phyloP scores from a whole-genome alignment of 2,329 filamentous ascomycete species.

The Basipetospora chlamydospora region DNA sequence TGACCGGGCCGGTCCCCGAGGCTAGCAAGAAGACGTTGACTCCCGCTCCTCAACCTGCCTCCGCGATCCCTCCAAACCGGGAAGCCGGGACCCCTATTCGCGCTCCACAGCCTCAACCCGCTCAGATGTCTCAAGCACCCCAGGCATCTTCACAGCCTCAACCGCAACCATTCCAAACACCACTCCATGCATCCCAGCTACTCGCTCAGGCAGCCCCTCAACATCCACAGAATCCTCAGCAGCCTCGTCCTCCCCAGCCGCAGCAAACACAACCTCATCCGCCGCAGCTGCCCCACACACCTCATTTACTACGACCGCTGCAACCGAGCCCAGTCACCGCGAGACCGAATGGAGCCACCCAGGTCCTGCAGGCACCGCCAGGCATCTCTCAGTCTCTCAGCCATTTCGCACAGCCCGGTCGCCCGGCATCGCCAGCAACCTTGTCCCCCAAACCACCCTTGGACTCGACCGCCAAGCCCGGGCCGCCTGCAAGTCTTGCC shows the following conservation, averaged over 20 bases:
- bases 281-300: too few relatives aligned
- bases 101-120: too few relatives aligned
- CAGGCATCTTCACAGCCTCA: too few relatives aligned
- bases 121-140: too few relatives aligned
- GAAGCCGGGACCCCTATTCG: not conserved
- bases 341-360: conserved; percentile 2
- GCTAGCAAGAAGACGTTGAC: conserved; percentile 5
- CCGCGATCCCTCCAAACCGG: not conserved
- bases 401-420: not conserved
- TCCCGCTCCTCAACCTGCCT: not conserved
- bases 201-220: too few relatives aligned
- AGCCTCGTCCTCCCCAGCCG: not conserved
- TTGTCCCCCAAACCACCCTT: not conserved
- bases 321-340: not conserved
- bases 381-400: conserved; percentile 2
- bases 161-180: too few relatives aligned
- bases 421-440: conserved; percentile 1
- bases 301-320: not conserved
- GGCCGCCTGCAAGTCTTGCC: not conserved
- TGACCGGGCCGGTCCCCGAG: conserved; percentile 7
- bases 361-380: conserved; percentile 5
- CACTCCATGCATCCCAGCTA: too few relatives aligned
- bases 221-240: too few relatives aligned
- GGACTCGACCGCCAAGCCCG: conserved; percentile 1
- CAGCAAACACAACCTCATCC: conserved; percentile 4